Evolutionary conservation across 2,329 filamentous ascomycete genomes (phyloP), one percentile per base, ranked within the genome.

Genomic region (Claviceps sp.): DNA sequence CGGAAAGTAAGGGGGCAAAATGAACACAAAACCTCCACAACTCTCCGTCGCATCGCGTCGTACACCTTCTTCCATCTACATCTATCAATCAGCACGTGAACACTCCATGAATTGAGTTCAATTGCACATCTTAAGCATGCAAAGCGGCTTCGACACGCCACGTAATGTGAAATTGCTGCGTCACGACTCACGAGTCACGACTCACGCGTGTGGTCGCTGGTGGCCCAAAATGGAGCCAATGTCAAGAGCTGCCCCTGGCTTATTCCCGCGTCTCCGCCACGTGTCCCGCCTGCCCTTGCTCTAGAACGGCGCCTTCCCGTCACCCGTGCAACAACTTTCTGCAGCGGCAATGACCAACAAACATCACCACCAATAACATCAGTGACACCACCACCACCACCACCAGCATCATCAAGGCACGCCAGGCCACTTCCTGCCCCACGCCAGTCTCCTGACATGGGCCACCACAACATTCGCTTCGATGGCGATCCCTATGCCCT

Each of bases 401-500:
- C 16, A 40, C 16, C 14, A 16, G 2, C 11, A 16, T 5, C 13
- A 6, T 6, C 38, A 40, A n/a, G 38, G 5, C 38, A 40, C 16
- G 16, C 38, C 13, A n/a, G 37, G 4, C 4, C 37, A 4, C 37
- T 13, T 39, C 11, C 10, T 43, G 5, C 41, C 11, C 41, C 16
- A 13, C 8, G 41, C 19, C 5, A 2, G 2, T 14, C 22, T 0
- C 24, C 30, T 34, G 44, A 17, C 7, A 66, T 66, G 61, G 59
- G 60, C 5, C 68, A 70, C 50, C 68, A 70, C 45, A 70, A 68
- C 19, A 60, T 64, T 40, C 64, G 62, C 51, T 70, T 67, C 43
- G 60, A 62, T 5, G 64, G 64, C 52, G 68, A 70, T 54, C 56
- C 60, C 43, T 56, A 64, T 49, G 61, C 68, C 22, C 48, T 64